Evolutionary conservation across 2,329 filamentous ascomycete genomes (phyloP).

Genomic region (Alternaria triticimaculans): DNA sequence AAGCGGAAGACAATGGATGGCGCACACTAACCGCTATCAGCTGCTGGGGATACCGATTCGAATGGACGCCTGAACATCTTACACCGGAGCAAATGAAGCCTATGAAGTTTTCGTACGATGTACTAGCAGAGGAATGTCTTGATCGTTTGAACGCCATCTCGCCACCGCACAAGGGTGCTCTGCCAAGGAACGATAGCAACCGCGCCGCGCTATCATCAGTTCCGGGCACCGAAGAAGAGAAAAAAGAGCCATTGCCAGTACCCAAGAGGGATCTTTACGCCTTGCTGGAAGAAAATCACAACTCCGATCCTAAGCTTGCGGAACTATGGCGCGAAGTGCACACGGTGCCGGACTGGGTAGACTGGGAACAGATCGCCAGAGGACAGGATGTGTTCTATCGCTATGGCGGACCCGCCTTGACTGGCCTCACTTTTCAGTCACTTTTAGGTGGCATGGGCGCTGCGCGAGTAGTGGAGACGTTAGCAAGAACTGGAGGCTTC

Average conservation of each 20-base stretch:
- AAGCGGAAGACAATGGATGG: slow-evolving; percentile 19
- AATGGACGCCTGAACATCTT: slow-evolving; percentile 70
- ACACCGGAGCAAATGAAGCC: slow-evolving; percentile 65
- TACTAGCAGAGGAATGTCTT: slow-evolving; percentile 70
- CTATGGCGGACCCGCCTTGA: slow-evolving; percentile 72
- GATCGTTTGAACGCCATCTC: slow-evolving; percentile 68
- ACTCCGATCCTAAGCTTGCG: slow-evolving; percentile 61
- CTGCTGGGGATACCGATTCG: slow-evolving; percentile 72
- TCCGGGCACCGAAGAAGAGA: slow-evolving; percentile 35
- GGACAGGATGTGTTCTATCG: slow-evolving; percentile 81
- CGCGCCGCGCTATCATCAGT: slow-evolving; percentile 35
- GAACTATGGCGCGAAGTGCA: slow-evolving; percentile 72
- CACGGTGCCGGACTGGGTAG: slow-evolving; percentile 74
- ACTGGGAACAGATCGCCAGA: slow-evolving; percentile 76
- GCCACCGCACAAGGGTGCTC: slow-evolving; percentile 50
- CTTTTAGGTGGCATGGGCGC: slow-evolving; percentile 75
- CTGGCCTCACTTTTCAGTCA: slow-evolving; percentile 68
- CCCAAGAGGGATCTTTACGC: slow-evolving; percentile 66
- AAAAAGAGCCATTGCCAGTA: slow-evolving; percentile 42
- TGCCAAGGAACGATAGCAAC: slow-evolving; percentile 49
- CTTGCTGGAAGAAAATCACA: slow-evolving; percentile 65
- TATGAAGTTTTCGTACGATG: slow-evolving; percentile 72
- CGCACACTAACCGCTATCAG: slow-evolving; percentile 37
- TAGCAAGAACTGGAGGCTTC: slow-evolving; percentile 77
- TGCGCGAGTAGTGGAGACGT: slow-evolving; percentile 74